Percentiles rank a stretch among this genome's conserved stretches.
Conservation (phyloP, 139 green algal species). For the Diplosphaera chodatii region DNA sequence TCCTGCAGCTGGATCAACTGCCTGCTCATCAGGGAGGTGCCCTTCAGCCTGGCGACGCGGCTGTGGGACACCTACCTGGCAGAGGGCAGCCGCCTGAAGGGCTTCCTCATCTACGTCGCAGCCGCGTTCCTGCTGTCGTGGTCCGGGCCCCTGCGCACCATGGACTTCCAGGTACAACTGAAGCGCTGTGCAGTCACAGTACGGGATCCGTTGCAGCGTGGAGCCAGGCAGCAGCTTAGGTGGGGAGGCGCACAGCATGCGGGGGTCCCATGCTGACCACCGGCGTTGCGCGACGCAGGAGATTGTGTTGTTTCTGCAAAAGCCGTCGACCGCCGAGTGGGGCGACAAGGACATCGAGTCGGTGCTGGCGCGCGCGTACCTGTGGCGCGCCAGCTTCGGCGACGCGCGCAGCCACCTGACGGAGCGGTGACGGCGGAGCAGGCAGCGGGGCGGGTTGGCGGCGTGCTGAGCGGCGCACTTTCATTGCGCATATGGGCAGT, state of each 20-base stretch:
- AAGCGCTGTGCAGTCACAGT: too few relatives aligned
- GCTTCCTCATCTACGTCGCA: constrained; percentile 78
- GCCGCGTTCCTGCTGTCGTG: constrained; percentile 73
- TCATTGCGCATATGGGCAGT: too few relatives aligned
- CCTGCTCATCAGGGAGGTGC: constrained; percentile 83
- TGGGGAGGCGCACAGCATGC: too few relatives aligned
- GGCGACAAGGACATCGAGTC: constrained; percentile 71
- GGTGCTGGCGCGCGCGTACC: constrained; percentile 75
- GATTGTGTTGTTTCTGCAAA: constrained; percentile 48
- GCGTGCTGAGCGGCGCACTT: neutral
- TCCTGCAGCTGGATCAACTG: constrained; percentile 93
- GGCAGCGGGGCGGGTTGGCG: too few relatives aligned
- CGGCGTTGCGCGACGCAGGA: constrained; percentile 17
- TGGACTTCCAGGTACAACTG: constrained; percentile 82
- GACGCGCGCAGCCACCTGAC: constrained; percentile 58
- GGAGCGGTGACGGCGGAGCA: constrained; percentile 2
- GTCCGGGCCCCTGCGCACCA: constrained; percentile 40
- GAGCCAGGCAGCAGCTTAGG: too few relatives aligned
- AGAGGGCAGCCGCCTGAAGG: constrained; percentile 60
- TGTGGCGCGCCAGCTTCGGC: constrained; percentile 69
- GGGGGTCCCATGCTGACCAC: too few relatives aligned
- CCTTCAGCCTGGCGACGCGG: constrained; percentile 65
- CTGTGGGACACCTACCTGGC: constrained; percentile 95
- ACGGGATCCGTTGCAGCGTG: too few relatives aligned
- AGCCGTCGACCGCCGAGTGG: constrained; percentile 67